phyloP scores from a whole-genome alignment of 1,284 basidiomycete genomes.

The Cutaneotrichosporon arboriforme region DNA sequence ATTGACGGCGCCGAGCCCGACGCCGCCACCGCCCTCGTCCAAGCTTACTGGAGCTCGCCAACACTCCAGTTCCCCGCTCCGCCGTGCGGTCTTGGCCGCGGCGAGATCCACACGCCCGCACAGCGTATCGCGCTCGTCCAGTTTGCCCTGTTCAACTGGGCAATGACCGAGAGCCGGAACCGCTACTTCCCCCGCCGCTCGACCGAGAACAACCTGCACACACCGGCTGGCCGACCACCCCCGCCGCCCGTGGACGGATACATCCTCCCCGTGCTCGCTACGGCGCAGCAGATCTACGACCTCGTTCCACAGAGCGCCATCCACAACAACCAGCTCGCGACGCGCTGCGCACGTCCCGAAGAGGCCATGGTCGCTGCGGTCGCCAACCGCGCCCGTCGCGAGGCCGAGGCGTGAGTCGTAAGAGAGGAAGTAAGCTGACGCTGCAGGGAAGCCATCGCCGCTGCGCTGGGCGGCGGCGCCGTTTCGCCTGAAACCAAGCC shows the following conservation, averaged over 20 bases:
- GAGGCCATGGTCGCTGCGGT: slow-evolving; percentile 5
- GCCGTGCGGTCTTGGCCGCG: not conserved
- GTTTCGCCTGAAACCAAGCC: too few relatives aligned
- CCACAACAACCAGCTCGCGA: slow-evolving; percentile 1
- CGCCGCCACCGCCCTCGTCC: too few relatives aligned
- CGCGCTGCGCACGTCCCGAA: slow-evolving; percentile 8
- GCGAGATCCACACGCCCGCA: not conserved
- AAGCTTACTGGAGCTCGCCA: slow-evolving; percentile 5
- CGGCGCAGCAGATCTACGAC: slow-evolving; percentile 7
- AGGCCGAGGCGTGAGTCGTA: slow-evolving; percentile 5
- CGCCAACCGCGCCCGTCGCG: slow-evolving; percentile 4
- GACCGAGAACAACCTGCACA: slow-evolving; percentile 1
- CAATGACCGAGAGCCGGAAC: not conserved
- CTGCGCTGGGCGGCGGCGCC: not conserved
- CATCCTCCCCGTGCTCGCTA: slow-evolving; percentile 1
- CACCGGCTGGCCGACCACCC: not conserved
- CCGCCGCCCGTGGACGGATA: not conserved
- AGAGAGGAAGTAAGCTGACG: not conserved
- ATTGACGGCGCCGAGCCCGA: not conserved
- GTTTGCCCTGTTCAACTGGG: slow-evolving; percentile 10
- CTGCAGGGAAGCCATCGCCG: not conserved
- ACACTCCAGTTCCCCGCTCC: not conserved
- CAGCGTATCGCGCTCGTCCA: slow-evolving; percentile 8
- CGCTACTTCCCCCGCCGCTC: slow-evolving; percentile 8
- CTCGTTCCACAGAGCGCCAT: slow-evolving; percentile 4